These are phyloP conservation scores for Pestalotiopsis sp. DNA, from an alignment of 2,329 filamentous ascomycete species.

Conservation along the genomic window DNA sequence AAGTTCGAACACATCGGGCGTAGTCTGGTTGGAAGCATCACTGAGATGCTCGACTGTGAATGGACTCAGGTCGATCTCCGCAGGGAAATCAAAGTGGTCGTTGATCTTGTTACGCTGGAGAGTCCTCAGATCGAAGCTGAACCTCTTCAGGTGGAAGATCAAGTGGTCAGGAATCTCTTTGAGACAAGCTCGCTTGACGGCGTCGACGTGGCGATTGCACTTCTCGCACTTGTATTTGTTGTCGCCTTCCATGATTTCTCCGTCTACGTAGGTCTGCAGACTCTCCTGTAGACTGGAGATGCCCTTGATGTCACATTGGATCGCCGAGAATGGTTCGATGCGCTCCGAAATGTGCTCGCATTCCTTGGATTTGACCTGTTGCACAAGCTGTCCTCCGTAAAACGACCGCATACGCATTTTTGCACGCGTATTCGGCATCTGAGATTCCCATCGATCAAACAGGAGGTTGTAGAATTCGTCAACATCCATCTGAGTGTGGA, in stretches of 20 bases:
- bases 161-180: slow-evolving; percentile 92
- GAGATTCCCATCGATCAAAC: slow-evolving; percentile 87
- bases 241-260: slow-evolving; percentile 95
- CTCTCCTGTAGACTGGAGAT: slow-evolving; percentile 84
- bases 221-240: slow-evolving; percentile 98
- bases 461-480: slow-evolving; percentile 96
- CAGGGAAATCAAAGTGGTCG: slow-evolving; percentile 88
- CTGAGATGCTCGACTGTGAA: slow-evolving; percentile 88
- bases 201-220: slow-evolving; percentile 87
- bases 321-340: slow-evolving; percentile 87
- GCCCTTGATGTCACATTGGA: slow-evolving; percentile 95
- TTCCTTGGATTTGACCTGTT: slow-evolving; percentile 94
- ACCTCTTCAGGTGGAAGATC: slow-evolving; percentile 92
- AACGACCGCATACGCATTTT: slow-evolving; percentile 79
- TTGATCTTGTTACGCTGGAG: slow-evolving; percentile 91
- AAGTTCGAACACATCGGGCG: slow-evolving; percentile 83
- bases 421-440: slow-evolving; percentile 68
- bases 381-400: slow-evolving; percentile 88
- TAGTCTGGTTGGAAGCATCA: slow-evolving; percentile 53
- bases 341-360: slow-evolving; percentile 92
- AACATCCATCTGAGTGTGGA: slow-evolving; percentile 93
- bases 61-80: slow-evolving; percentile 80
- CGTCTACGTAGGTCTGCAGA: slow-evolving; percentile 91
- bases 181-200: slow-evolving; percentile 88
- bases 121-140: slow-evolving; percentile 78